Evolutionary conservation across 768 basidiomycete genomes (phyloP).

Genomic region (Psilocybe tampanensis): DNA sequence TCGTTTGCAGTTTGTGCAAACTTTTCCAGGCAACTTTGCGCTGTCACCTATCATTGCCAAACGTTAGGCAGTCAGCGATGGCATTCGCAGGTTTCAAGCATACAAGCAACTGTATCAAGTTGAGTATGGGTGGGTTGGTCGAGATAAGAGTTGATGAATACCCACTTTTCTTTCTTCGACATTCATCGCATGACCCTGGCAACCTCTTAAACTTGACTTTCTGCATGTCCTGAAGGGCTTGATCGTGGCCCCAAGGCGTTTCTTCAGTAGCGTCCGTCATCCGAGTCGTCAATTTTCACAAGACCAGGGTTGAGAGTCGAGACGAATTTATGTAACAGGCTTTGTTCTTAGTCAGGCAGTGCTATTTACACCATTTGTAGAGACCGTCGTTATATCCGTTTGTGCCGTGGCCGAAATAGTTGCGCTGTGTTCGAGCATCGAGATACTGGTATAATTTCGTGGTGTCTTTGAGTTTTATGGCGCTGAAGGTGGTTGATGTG

Average conservation of each 20-base stretch:
- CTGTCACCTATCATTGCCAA: conserved; percentile 58
- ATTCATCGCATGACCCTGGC: conserved; percentile 47
- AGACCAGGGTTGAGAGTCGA: too few relatives aligned
- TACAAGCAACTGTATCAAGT: background rate
- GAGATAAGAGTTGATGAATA: background rate
- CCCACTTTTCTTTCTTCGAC: conserved; percentile 46
- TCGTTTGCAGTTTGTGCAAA: conserved; percentile 57
- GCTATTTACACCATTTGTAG: too few relatives aligned
- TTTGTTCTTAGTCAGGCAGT: too few relatives aligned
- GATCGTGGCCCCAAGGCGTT: background rate
- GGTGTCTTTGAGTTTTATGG: too few relatives aligned
- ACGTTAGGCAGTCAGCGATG: background rate
- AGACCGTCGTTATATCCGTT: too few relatives aligned
- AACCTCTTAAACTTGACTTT: conserved; percentile 41
- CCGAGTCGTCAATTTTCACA: too few relatives aligned
- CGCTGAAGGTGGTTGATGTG: too few relatives aligned
- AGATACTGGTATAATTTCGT: too few relatives aligned
- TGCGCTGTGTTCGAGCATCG: too few relatives aligned
- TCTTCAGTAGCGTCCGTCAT: too few relatives aligned
- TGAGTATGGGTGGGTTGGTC: background rate
- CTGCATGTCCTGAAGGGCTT: conserved; percentile 4
- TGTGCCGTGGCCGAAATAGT: too few relatives aligned
- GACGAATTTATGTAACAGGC: too few relatives aligned
- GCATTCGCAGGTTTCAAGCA: background rate
- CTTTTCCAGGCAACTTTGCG: conserved; percentile 53